Evolutionary conservation across 2,329 filamentous ascomycete genomes (phyloP).

Genomic region (Pseudogymnoascus sp.): DNA sequence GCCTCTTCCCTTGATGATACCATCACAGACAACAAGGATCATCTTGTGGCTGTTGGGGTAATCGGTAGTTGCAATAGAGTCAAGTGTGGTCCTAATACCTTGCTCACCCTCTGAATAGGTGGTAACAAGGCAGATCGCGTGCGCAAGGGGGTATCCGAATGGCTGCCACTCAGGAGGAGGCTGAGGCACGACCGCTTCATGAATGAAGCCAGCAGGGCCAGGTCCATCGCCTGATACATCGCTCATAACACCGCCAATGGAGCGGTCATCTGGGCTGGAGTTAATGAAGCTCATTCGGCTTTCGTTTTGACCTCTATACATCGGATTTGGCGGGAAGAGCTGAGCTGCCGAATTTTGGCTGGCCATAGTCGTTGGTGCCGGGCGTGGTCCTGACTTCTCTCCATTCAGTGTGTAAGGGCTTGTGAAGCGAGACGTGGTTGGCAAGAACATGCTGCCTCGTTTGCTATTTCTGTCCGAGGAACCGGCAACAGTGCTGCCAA

Average conservation of each 20-base stretch:
- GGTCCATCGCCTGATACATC: constrained; percentile 57
- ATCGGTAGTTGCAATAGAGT: constrained; percentile 94
- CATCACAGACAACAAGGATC: constrained; percentile 92
- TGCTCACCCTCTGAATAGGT: constrained; percentile 94
- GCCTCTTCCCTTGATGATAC: constrained; percentile 92
- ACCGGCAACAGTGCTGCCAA: constrained; percentile 54
- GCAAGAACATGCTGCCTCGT: constrained; percentile 68
- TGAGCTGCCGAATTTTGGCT: constrained; percentile 69
- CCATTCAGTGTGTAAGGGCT: constrained; percentile 76
- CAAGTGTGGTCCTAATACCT: constrained; percentile 84
- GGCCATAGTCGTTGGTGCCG: constrained; percentile 82
- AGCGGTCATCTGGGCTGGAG: constrained; percentile 42
- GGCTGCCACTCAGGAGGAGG: constrained; percentile 96
- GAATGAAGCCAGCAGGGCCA: constrained; percentile 89
- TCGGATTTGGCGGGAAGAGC: constrained; percentile 59
- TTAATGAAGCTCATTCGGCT: constrained; percentile 59
- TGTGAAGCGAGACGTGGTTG: constrained; percentile 90
- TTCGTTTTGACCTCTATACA: constrained; percentile 63
- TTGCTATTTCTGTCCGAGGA: constrained; percentile 66
- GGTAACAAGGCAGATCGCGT: constrained; percentile 89
- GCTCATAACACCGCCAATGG: constrained; percentile 33
- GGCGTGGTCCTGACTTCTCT: constrained; percentile 41
- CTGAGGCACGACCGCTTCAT: constrained; percentile 91
- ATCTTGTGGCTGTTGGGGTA: constrained; percentile 99
- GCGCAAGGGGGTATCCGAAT: constrained; percentile 89